Base-by-base conservation (phyloP, 2,329 filamentous ascomycete genomes). In the Camillea tinctor region DNA sequence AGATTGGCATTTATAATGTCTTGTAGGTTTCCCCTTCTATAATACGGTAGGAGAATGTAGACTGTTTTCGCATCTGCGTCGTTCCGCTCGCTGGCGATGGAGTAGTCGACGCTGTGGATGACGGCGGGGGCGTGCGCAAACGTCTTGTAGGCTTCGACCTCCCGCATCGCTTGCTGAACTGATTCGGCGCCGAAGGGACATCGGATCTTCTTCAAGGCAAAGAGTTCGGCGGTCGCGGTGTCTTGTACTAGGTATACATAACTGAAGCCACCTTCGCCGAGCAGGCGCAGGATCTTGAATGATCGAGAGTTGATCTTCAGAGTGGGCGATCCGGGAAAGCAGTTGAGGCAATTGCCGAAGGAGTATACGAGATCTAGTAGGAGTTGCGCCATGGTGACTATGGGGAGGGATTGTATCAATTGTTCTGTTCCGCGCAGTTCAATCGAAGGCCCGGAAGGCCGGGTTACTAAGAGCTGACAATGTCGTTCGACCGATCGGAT, bases 211-310 rank as follows among this genome's bases (percentile, higher is more conserved):
- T 99, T 99, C 63, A 98, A 88, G 19, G 95, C 95, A 76, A 96
- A 94, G 52, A 97, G 85, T 70, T 94, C 88, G 61, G 91, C 90
- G 56, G 87, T 90, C 57, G 86, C 82, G 53, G 90, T 94, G 76
- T 97, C 93, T 81, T 98, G 91, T 61, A 99, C 95, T 61, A 99
- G 91, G 79, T 99, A 99, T 69, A 99, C 95, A 77, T 98, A 99
- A 66, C 93, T 97, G 82, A 99, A 99, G 72, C 95, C 95, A 74
- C 95, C 95, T 90, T 99, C 95, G 75, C 95, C 95, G 3, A 99
- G 84, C 55, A 99, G 82, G 61, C 95, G 90, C 69, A 96, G 81
- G 74, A 99, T 96, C 83, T 97, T 98, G 84, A 97, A 97, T 78
- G 88, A 95, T 63, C 93, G 88, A 72, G 84, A 90, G 77, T 98